A percentile compares a stretch with the other conserved stretches of the same genome.
phyloP scores from a whole-genome alignment of 345 rosid species.

The Cardamine chenopodiifolia region DNA sequence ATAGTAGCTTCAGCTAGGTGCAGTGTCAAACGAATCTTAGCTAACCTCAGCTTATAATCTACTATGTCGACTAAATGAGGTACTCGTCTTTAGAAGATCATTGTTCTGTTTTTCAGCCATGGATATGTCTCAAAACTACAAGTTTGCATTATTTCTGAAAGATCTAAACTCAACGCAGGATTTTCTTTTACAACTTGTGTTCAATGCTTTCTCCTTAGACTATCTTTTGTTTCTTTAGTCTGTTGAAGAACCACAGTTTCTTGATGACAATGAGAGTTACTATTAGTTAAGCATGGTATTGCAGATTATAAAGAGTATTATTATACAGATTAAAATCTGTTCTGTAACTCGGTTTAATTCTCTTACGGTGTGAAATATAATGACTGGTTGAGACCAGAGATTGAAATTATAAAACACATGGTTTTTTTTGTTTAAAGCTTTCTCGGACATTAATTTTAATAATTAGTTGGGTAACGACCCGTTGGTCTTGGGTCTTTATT shows the following conservation, averaged over 20 bases:
- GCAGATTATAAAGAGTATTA: too few relatives aligned
- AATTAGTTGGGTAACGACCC: background rate
- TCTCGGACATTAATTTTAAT: background rate
- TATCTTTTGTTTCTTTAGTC: background rate
- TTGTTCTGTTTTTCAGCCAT: background rate
- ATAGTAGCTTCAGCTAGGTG: background rate
- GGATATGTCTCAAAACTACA: background rate
- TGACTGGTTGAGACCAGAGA: too few relatives aligned
- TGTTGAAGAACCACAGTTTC: background rate
- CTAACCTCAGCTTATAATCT: too few relatives aligned
- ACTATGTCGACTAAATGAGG: background rate
- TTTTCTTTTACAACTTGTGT: background rate
- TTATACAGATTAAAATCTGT: background rate
- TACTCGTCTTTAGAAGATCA: background rate
- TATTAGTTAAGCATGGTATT: too few relatives aligned
- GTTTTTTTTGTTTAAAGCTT: too few relatives aligned
- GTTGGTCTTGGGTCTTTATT: background rate
- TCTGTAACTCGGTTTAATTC: background rate
- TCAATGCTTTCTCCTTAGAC: background rate
- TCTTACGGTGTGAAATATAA: too few relatives aligned
- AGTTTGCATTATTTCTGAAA: background rate
- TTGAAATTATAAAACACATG: too few relatives aligned
- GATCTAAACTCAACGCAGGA: background rate
- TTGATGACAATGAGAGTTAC: too few relatives aligned
- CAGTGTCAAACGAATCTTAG: background rate